Evolutionary conservation across 1,284 basidiomycete species (phyloP).

Genomic region (Cystobasidium pallidum): DNA sequence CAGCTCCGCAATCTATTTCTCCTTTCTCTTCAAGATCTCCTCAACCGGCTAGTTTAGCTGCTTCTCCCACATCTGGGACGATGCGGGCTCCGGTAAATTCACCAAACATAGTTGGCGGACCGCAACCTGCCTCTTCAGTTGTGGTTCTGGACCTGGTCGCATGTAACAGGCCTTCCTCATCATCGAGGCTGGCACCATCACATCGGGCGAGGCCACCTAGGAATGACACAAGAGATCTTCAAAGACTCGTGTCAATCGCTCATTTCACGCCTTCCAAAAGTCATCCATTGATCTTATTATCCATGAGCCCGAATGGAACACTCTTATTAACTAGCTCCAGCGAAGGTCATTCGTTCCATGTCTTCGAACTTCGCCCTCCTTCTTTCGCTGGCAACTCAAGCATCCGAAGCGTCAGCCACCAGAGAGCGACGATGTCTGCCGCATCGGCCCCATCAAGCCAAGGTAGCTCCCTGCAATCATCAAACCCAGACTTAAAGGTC

Average conservation of each 20-base stretch:
- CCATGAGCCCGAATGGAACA: slow-evolving; percentile 67
- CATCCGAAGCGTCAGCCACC: neutral
- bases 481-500: slow-evolving; percentile 56
- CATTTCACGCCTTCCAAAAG: slow-evolving; percentile 50
- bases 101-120: neutral
- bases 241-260: slow-evolving; percentile 40
- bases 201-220: neutral
- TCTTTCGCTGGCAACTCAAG: slow-evolving; percentile 45
- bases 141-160: slow-evolving; percentile 45
- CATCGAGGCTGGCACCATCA: neutral
- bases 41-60: neutral
- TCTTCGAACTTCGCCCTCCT: slow-evolving; percentile 61
- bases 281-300: slow-evolving; percentile 63
- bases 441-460: neutral
- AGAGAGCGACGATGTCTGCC: neutral
- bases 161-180: slow-evolving; percentile 23
- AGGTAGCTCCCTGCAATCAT: neutral
- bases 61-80: slow-evolving; percentile 19
- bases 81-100: neutral
- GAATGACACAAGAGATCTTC: neutral
- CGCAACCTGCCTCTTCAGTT: neutral
- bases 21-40: slow-evolving; percentile 17
- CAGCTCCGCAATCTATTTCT: slow-evolving; percentile 43
- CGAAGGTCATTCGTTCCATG: slow-evolving; percentile 66
- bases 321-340: slow-evolving; percentile 64